Conservation (phyloP, 164 flowering plant species). For the Aristolochia fimbriata region DNA sequence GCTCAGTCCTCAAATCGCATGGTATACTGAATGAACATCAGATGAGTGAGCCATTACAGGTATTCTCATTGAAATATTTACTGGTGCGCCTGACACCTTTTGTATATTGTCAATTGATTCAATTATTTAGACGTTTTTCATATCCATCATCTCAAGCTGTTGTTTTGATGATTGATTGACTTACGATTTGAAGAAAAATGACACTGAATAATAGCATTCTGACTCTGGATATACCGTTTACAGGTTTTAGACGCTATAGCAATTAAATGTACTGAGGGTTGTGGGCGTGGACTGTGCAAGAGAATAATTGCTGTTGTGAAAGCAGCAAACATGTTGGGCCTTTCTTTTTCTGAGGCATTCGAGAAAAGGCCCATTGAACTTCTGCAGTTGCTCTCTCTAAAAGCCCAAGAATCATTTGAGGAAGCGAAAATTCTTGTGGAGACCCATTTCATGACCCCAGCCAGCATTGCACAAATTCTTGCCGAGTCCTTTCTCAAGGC, state of each 20-base stretch:
- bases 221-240: neutral
- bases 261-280: constrained; percentile 48
- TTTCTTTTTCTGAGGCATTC: constrained; percentile 84
- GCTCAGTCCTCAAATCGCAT: constrained; percentile 45
- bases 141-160: too few species aligned
- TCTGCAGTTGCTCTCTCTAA: constrained; percentile 86
- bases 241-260: constrained; percentile 71
- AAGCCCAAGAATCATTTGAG: constrained; percentile 99
- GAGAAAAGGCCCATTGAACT: constrained; percentile 80
- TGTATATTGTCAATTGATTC: too few species aligned
- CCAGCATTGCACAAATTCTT: constrained; percentile 85
- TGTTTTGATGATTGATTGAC: neutral
- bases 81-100: too few species aligned
- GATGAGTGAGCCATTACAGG: constrained; percentile 61
- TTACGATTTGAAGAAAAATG: neutral
- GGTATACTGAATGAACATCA: constrained; percentile 25
- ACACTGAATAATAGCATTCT: neutral
- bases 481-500: constrained; percentile 97
- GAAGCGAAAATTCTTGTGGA: constrained; percentile 79
- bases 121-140: too few species aligned
- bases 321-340: constrained; percentile 79
- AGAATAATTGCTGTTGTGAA: constrained; percentile 79
- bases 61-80: constrained; percentile 10
- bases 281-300: constrained; percentile 78
- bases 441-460: constrained; percentile 77